Base-by-base conservation (phyloP, 139 green algal species). In the Gonium pectorale region DNA sequence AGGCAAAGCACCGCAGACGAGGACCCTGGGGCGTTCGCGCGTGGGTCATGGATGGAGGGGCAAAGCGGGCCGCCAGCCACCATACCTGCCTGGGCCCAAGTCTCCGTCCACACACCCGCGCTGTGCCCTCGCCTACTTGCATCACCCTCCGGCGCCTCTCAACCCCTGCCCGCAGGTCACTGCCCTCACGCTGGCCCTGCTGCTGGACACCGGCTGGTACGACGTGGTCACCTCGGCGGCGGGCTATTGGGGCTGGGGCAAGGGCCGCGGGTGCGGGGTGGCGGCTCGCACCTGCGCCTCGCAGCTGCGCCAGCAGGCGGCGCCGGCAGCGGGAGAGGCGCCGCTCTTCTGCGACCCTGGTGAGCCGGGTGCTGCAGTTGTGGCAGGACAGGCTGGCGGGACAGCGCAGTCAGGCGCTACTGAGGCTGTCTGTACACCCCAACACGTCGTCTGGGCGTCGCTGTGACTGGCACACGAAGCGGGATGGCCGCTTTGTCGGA, bases 341-440 rank as follows among this genome's bases (percentile, higher is more conserved):
- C 21, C 64, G 54, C 52, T 81, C 22, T 41, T 81, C 37, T 81
- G 73, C n/a, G 54, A 81, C 51, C 56, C 73, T 0, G 54, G 73
- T 81, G 56, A 26, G 73, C 56, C 5, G 49, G 49, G 17, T 0
- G 21, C 3, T 2, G 31, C 29, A 1, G 13, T 5, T 4, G 1
- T 2, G 68, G 29, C 29, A 35, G 43, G 29, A 3, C 3, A 5
- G 27, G 7, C 9, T 2, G 29, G 2, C 43, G 40, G 27, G 41
- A 7, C 70, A 79, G 70, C 13, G 46, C 43, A 21, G 43, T 46
- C 44, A 44, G 70, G 44, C 70, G 13, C 31, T 11, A 29, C 31
- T 5, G 49, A 26, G 49, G 17, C 13, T 13, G 17, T 56, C 13
- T 13, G 49, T 56, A 56, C 49, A 26, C 17, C 13, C 13, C 13